phyloP scores from a whole-genome alignment of 106 monocot species.

The Apostasia ramifera region DNA sequence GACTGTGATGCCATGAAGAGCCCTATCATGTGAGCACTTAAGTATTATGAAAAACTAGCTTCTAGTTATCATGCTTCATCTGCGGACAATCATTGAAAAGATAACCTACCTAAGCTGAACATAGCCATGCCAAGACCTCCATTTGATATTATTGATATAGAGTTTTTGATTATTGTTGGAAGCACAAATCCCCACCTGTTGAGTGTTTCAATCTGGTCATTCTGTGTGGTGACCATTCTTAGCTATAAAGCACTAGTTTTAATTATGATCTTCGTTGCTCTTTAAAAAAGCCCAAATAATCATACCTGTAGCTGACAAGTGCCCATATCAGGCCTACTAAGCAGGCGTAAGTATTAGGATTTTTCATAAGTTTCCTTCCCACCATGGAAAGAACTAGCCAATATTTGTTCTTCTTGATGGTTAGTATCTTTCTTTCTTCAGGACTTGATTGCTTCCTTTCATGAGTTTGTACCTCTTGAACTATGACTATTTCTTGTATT shows the following conservation, averaged over 20 bases:
- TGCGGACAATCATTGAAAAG: background rate
- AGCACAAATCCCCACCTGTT: conserved; percentile 58
- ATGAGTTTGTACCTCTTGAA: no score
- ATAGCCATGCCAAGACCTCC: conserved; percentile 88
- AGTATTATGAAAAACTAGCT: background rate
- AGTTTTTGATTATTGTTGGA: conserved; percentile 47
- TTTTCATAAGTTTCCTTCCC: conserved; percentile 49
- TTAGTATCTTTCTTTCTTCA: conserved; percentile 2
- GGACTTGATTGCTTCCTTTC: conserved; percentile 13
- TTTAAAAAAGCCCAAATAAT: background rate
- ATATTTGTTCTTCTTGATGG: conserved; percentile 6
- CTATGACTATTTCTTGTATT: conserved; percentile 4
- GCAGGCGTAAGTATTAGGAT: conserved; percentile 65
- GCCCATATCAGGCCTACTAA: conserved; percentile 64
- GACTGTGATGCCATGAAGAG: conserved; percentile 70
- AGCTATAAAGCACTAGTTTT: background rate
- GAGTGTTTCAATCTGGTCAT: conserved; percentile 3
- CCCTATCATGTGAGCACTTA: conserved; percentile 33
- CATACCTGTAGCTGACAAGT: conserved; percentile 66
- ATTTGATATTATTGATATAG: conserved; percentile 57
- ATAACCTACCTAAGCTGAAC: conserved; percentile 70
- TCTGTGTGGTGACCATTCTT: background rate
- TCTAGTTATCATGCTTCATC: background rate
- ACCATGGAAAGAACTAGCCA: conserved; percentile 25
- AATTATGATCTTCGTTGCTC: background rate